These are phyloP conservation scores for Aspergillus tamarii DNA, from an alignment of 2,329 filamentous ascomycete genomes.

Conservation along the genomic window DNA sequence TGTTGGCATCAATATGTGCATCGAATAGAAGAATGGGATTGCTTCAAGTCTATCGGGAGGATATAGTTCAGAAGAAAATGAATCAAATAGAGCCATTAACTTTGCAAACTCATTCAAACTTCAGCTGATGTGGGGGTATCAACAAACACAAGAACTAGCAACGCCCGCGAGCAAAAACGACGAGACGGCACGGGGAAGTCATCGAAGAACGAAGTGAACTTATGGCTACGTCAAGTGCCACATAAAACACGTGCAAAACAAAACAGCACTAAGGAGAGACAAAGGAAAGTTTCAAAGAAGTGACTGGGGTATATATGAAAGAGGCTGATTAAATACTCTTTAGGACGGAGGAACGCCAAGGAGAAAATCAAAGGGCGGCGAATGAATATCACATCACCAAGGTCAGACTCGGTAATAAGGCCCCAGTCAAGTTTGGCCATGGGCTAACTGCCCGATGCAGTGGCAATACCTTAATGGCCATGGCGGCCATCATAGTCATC, in stretches of 20 bases:
- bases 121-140: slow-evolving; percentile 29
- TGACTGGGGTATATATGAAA: slow-evolving; percentile 19
- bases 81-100: slow-evolving; percentile 12
- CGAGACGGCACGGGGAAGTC: neutral
- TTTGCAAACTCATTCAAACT: slow-evolving; percentile 26
- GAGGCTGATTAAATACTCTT: slow-evolving; percentile 13
- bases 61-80: slow-evolving; percentile 13
- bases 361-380: slow-evolving; percentile 2
- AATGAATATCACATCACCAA: slow-evolving; percentile 11
- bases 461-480: slow-evolving; percentile 6
- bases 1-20: slow-evolving; percentile 19
- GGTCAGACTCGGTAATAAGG: neutral
- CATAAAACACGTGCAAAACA: slow-evolving; percentile 9
- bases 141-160: slow-evolving; percentile 28
- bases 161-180: slow-evolving; percentile 17
- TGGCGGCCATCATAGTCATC: slow-evolving; percentile 25
- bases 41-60: slow-evolving; percentile 24
- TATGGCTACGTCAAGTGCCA: slow-evolving; percentile 18
- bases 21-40: slow-evolving; percentile 20
- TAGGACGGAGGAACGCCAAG: slow-evolving; percentile 3
- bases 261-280: slow-evolving; percentile 5
- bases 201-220: slow-evolving; percentile 10
- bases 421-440: neutral
- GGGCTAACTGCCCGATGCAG: neutral
- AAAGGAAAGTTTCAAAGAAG: slow-evolving; percentile 19